These are phyloP conservation scores for Hygrophorus pudorinus DNA, from an alignment of 768 basidiomycete species.

Conservation along the genomic window DNA sequence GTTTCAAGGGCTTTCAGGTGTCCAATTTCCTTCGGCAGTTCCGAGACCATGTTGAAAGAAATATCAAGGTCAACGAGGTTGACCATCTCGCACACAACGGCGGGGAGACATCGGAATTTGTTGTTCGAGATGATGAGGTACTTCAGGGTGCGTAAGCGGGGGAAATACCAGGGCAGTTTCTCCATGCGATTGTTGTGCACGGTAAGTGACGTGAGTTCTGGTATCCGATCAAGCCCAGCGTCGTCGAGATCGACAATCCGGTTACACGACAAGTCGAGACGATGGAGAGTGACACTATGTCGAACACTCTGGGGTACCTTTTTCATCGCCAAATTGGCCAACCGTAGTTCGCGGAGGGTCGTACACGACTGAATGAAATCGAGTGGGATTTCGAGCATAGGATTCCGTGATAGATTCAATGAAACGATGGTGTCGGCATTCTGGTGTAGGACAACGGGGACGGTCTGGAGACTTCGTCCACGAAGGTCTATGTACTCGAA, in stretches of 20 bases:
- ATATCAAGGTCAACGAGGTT: constrained; percentile 81
- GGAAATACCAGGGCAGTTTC: constrained; percentile 78
- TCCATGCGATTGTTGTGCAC: constrained; percentile 91
- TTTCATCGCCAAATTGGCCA: constrained; percentile 92
- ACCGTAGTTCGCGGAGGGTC: constrained; percentile 70
- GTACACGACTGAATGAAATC: constrained; percentile 92
- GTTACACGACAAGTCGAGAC: constrained; percentile 87
- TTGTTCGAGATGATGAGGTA: constrained; percentile 94
- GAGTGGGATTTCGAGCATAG: constrained; percentile 91
- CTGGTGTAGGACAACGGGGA: constrained; percentile 79
- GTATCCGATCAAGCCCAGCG: constrained; percentile 70
- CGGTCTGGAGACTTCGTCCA: constrained; percentile 69
- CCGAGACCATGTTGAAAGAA: constrained; percentile 85
- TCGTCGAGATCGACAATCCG: constrained; percentile 84
- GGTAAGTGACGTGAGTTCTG: constrained; percentile 55
- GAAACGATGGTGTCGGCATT: constrained; percentile 77
- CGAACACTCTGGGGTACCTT: constrained; percentile 80
- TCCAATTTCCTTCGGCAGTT: constrained; percentile 75
- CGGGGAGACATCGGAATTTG: constrained; percentile 71
- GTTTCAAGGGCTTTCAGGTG: constrained; percentile 56
- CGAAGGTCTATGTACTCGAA: constrained; percentile 79
- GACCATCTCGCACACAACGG: constrained; percentile 61
- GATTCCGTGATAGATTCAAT: constrained; percentile 87
- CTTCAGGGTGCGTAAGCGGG: constrained; percentile 56
- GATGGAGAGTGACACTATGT: constrained; percentile 59